Evolutionary conservation across 2,329 filamentous ascomycete species (phyloP).

Genomic region (Trichoderma atrobrunneum): DNA sequence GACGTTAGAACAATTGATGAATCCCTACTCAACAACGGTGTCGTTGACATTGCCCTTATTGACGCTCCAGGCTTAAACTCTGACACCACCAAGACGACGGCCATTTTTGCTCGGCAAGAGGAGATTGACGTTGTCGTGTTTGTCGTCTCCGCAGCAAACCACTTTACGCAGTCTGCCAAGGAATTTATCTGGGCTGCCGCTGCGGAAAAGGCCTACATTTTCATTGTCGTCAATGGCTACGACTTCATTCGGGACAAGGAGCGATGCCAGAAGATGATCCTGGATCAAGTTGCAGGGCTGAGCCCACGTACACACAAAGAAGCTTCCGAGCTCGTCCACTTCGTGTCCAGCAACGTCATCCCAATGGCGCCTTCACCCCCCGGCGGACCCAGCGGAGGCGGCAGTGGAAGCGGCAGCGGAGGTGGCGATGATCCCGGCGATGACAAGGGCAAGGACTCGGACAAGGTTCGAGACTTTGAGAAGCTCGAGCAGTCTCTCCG

Average conservation of each 20-base stretch:
- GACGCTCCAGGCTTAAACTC: constrained; percentile 94
- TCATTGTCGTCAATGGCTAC: constrained; percentile 97
- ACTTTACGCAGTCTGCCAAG: constrained; percentile 96
- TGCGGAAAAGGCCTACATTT: constrained; percentile 96
- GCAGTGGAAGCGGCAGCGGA: constrained; percentile 51
- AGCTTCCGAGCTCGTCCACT: constrained; percentile 87
- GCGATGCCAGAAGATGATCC: constrained; percentile 85
- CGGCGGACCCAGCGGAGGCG: constrained; percentile 52
- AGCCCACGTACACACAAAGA: constrained; percentile 94
- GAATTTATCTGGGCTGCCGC: constrained; percentile 97
- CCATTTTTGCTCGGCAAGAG: constrained; percentile 93
- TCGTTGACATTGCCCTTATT: constrained; percentile 96
- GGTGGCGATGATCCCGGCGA: constrained; percentile 57
- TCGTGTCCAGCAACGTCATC: constrained; percentile 95
- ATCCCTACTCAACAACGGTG: constrained; percentile 92
- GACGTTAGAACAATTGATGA: constrained; percentile 87
- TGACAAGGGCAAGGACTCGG: constrained; percentile 79
- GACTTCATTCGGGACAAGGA: constrained; percentile 91
- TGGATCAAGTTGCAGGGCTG: constrained; percentile 84
- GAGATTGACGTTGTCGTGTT: constrained; percentile 99
- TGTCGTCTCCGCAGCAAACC: constrained; percentile 94
- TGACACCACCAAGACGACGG: constrained; percentile 94
- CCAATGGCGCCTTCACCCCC: constrained; percentile 64
- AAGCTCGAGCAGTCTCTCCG: constrained; percentile 83
- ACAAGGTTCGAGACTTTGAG: constrained; percentile 87